Evolutionary conservation across 768 basidiomycete genomes (phyloP), one percentile per base, ranked within the genome.

Genomic region (Leccinum longicurvipes): DNA sequence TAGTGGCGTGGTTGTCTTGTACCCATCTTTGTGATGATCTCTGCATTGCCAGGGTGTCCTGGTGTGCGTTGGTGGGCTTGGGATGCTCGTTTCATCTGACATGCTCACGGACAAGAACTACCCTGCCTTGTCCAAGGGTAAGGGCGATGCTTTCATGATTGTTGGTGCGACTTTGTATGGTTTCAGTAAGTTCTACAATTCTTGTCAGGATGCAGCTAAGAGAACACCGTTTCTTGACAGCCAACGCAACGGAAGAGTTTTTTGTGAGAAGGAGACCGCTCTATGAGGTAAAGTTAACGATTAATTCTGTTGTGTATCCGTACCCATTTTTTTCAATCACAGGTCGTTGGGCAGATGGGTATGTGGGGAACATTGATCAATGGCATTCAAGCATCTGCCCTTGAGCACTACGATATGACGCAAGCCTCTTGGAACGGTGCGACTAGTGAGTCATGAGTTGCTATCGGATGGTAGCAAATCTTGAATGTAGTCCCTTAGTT

Each of bases 211-310:
- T 4, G 9, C 25, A 34, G 17, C 10, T 36, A 8, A 12, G 32
- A 52, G 31, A 9, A 56, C n/a, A 53, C 60, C 3, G 39, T 48
- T 31, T 2, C 51, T 51, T 24, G 23, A 28, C 59, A 92, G 91
- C 89, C 23, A 93, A 93, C 60, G 89, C 91, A 27, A 91, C 89
- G 0, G 92, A 94, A 68, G 92, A 93, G 66, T 89, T 89, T 70
- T 83, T 93, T 56, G 92, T 94, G 28, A 81, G 91, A 56, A 82
- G 74, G 61, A 77, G 84, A 12, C 92, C 92, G 6, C 74, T 93
- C 39, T 93, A 91, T 63, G 92, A 93, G 74, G 84, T 80, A 24
- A 51, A 42, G 55, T 29, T 19, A 44, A 25, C n/a, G 10, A 6
- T 7, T 25, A 10, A 11, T 17, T 27, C n/a, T 17, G 3, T 21